These are phyloP conservation scores for Spirogloea muscicola DNA, from an alignment of 139 green algal genomes.

Conservation along the genomic window DNA sequence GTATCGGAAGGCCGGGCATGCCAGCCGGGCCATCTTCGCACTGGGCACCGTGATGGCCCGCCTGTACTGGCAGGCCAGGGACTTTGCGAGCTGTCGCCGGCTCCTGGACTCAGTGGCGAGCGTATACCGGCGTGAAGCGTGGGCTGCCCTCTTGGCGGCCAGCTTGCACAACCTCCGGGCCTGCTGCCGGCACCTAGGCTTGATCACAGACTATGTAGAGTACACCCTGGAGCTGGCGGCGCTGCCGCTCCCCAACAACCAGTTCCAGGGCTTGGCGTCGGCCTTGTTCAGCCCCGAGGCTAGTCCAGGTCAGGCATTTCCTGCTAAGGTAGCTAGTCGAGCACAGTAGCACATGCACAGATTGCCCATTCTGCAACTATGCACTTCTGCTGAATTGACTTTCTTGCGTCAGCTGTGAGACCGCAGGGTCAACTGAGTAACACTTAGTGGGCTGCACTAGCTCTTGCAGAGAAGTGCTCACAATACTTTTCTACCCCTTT, in stretches of 20 bases:
- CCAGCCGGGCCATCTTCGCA: slow-evolving; percentile 6
- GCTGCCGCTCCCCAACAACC: slow-evolving; percentile 23
- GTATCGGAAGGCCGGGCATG: slow-evolving; percentile 28
- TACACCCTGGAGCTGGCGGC: slow-evolving; percentile 60
- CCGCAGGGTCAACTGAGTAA: neutral
- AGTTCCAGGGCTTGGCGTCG: neutral
- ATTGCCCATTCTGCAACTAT: no score
- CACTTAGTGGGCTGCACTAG: no score
- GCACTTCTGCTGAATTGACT: no score
- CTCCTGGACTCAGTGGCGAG: slow-evolving; percentile 34
- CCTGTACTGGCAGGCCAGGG: slow-evolving; percentile 34
- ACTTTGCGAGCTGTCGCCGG: slow-evolving; percentile 11
- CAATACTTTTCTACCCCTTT: no score
- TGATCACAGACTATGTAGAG: slow-evolving; percentile 51
- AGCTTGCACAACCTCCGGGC: slow-evolving; percentile 54
- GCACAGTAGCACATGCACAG: no score
- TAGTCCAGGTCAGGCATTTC: no score
- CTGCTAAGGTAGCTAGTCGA: no score
- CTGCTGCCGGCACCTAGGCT: slow-evolving; percentile 53
- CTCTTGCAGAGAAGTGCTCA: no score
- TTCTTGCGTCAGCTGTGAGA: slow-evolving; percentile 7
- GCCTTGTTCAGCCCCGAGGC: neutral
- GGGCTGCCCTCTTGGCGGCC: slow-evolving; percentile 51
- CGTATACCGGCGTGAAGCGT: slow-evolving; percentile 49
- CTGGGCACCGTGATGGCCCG: slow-evolving; percentile 36